Base-by-base conservation (phyloP, 2,329 filamentous ascomycete genomes). In the Epichloe sylvatica region DNA sequence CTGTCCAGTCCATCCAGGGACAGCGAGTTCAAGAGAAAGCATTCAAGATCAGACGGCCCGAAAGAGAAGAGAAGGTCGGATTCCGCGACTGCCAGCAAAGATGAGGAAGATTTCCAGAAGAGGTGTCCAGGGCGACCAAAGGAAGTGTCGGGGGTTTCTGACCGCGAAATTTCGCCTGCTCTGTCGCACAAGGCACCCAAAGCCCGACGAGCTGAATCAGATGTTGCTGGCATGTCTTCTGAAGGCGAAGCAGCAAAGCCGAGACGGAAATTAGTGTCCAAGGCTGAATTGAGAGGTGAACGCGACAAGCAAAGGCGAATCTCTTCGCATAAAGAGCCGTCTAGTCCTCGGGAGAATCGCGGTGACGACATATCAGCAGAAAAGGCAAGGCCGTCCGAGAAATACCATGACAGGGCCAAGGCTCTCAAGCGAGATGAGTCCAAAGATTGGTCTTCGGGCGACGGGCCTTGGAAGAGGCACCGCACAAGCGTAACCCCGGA, bases 401-500 rank as follows among this genome's bases (percentile, higher is more conserved):
- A 74, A 51, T 75, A 78, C 49, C 75, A 78, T 49, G 77, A 81
- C 53, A 70, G 77, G 47, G 75, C 78, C 21, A 79, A 81, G 57
- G 74, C 77, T 17, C 61, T 81, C 12, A 82, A 79, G 59, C 70
- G 77, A 51, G 78, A 83, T 53, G 77, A 80, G 53, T 78, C 77
- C 3, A 73, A 72, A 47, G 79, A 83, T 52, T 68, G 72, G 33
- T 61, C 74, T 12, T 67, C 72, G 7, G 70, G 71, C 13, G 78
- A 81, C 25, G 67, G 64, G 47, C 65, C 75, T 6, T 61, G 68
- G n/a, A 83, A 83, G 61, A 70, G 80, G 40, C 76, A 76, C 56
- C 71, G 80, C 30, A 69, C 70, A 33, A 83, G 80, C 55, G 70
- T 73, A 46, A 81, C 79, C 0, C 78, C 80, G 2, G 75, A 80